Conservation (phyloP, 2,329 filamentous ascomycete species). For the Stachybotrys elegans region DNA sequence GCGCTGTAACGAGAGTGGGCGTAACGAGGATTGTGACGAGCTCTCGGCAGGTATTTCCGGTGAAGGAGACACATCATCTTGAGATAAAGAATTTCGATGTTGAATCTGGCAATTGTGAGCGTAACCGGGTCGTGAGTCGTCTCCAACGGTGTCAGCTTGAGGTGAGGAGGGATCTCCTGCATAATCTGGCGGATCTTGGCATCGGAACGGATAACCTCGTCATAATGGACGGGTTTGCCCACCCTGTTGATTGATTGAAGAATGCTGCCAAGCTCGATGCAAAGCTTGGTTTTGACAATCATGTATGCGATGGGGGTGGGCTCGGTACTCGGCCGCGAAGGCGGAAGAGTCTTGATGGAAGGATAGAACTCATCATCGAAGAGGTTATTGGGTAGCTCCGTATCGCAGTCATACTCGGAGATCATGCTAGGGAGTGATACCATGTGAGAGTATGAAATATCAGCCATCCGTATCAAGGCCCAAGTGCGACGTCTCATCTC, state of each 20-base stretch:
- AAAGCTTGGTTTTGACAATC: constrained; percentile 67
- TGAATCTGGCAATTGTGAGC: constrained; percentile 79
- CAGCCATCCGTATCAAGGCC: constrained; percentile 67
- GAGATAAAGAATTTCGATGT: constrained; percentile 78
- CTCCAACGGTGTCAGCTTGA: constrained; percentile 70
- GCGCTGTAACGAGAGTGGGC: constrained; percentile 78
- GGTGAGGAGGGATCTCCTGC: constrained; percentile 70
- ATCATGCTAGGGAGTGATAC: constrained; percentile 65
- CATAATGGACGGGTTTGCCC: constrained; percentile 52
- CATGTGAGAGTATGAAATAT: constrained; percentile 74
- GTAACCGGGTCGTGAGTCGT: constrained; percentile 76
- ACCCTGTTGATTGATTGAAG: constrained; percentile 59
- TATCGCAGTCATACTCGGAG: constrained; percentile 69
- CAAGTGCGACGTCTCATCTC: constrained; percentile 68
- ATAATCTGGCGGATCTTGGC: constrained; percentile 55
- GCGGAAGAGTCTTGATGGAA: constrained; percentile 61
- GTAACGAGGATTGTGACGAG: constrained; percentile 74
- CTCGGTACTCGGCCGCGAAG: constrained; percentile 61
- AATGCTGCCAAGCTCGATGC: constrained; percentile 66
- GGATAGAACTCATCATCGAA: constrained; percentile 77
- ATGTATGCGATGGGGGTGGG: constrained; percentile 75
- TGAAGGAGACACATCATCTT: constrained; percentile 89
- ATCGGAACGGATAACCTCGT: constrained; percentile 60
- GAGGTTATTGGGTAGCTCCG: constrained; percentile 69
- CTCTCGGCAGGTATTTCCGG: constrained; percentile 76